Percentiles rank a stretch among this genome's conserved stretches.
Evolutionary conservation across 257 asterid genomes (phyloP).

Genomic region (Forsythia suspensa): DNA sequence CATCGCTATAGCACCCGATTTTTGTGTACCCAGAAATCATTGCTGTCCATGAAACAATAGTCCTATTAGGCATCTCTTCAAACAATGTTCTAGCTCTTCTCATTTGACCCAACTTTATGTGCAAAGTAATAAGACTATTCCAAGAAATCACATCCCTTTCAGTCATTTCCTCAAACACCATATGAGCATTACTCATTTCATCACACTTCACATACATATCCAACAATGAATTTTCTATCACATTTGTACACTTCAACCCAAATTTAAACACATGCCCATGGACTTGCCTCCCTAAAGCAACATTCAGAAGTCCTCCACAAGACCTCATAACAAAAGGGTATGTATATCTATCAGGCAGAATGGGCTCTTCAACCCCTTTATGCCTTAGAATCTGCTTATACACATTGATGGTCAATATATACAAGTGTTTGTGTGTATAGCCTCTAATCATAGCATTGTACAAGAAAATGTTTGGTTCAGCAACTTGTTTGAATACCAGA

Average conservation of each 20-base stretch:
- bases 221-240: slow-evolving; percentile 52
- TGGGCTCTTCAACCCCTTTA: slow-evolving; percentile 22
- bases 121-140: slow-evolving; percentile 67
- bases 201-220: slow-evolving; percentile 73
- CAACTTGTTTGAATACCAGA: slow-evolving; percentile 50
- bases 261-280: slow-evolving; percentile 54
- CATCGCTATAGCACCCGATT: slow-evolving; percentile 53
- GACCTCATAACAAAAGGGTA: slow-evolving; percentile 76
- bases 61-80: slow-evolving; percentile 56
- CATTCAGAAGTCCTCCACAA: slow-evolving; percentile 50
- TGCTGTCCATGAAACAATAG: slow-evolving; percentile 68
- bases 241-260: slow-evolving; percentile 37
- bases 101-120: slow-evolving; percentile 56
- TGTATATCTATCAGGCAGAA: slow-evolving; percentile 58
- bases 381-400: slow-evolving; percentile 50
- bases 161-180: slow-evolving; percentile 65
- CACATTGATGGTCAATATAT: slow-evolving; percentile 30
- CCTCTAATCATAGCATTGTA: slow-evolving; percentile 65
- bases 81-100: slow-evolving; percentile 59
- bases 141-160: slow-evolving; percentile 73
- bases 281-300: slow-evolving; percentile 47
- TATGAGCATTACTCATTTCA: slow-evolving; percentile 42
- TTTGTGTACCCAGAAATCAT: slow-evolving; percentile 75
- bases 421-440: slow-evolving; percentile 44
- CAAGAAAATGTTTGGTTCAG: slow-evolving; percentile 52